Base-by-base conservation (phyloP, 306 rosid genomes). In the Pterocarpus santalinus region DNA sequence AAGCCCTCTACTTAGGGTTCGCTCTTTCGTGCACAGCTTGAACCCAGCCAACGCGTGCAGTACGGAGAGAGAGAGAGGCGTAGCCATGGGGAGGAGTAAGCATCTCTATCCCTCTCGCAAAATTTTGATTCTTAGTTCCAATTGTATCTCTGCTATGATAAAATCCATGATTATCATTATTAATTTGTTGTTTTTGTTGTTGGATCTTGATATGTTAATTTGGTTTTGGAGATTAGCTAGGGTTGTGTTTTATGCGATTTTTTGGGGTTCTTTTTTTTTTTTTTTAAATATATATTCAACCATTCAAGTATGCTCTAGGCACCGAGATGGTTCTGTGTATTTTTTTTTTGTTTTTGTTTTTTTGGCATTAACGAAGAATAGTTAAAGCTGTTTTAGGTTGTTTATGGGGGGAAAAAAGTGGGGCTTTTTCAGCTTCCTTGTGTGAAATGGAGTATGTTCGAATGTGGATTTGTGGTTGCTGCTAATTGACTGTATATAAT, bases 41-140 rank as follows among this genome's bases (percentile, higher is more conserved):
- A 78, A 56, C 9, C 58, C 32, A 33, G 52, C 69, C 32, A 41
- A 61, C 69, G 64, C 69, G 69, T 46, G 1, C 14, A 6, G 57
- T 44, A 28, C 62, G 8, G 51, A 10, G 80, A 57, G 32, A 44
- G 77, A 68, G 55, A 39, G 14, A 38, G 69, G 15, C 34, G 28
- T 57, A 51, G 82, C 82, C 65, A 90, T 90, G 91, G 91, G 91
- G 39, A 82, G 93, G 46, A 86, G 93, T 90, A 85, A 86, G 93
- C 43, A 1, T 14, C 69, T 43, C 49, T 52, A 7, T 8, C 2
- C 2, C 11, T 7, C 32, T 44, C 39, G 1, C 2, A 7, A 2
- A 2, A 8, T 0, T 28, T 46, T 13, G 5, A 63, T 47, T 43
- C 8, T 38, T 61, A 3, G 10, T 74, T 56, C 44, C 3, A 6